These are phyloP conservation scores for Sporormia fimetaria DNA, from an alignment of 495 filamentous ascomycete genomes.

Conservation along the genomic window DNA sequence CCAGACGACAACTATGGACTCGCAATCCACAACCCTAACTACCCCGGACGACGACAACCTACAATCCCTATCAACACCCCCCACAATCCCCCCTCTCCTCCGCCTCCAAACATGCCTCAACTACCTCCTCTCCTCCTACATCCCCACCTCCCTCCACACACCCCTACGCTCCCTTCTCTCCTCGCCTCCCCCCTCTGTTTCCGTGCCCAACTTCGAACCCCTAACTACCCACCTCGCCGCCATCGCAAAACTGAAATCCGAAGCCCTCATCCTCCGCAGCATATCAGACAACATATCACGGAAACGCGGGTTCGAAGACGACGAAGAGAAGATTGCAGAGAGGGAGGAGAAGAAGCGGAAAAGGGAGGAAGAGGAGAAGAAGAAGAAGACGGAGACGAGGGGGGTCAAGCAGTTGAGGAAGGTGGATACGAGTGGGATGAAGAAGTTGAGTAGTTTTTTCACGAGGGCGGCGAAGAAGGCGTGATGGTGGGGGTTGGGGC, in stretches of 20 bases:
- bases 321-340: constrained; percentile 45
- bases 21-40: constrained; percentile 6
- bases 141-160: constrained; percentile 43
- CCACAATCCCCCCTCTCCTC: constrained; percentile 20
- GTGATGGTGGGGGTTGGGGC: background rate
- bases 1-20: constrained; percentile 16
- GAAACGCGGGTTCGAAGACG: constrained; percentile 60
- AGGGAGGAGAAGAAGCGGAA: constrained; percentile 51
- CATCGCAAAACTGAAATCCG: constrained; percentile 51
- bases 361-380: constrained; percentile 65
- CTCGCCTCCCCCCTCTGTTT: constrained; percentile 30
- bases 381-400: constrained; percentile 56
- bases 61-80: constrained; percentile 10
- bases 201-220: constrained; percentile 53
- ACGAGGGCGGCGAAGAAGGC: constrained; percentile 42
- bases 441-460: constrained; percentile 94
- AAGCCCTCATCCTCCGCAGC: constrained; percentile 55
- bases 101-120: constrained; percentile 60
- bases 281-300: constrained; percentile 57
- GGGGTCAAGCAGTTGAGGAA: constrained; percentile 73
- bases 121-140: constrained; percentile 67
- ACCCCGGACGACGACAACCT: background rate
- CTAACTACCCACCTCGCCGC: constrained; percentile 56
- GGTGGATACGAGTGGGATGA: constrained; percentile 84
- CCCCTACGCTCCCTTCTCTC: constrained; percentile 41